Evolutionary conservation across 164 flowering plant species (phyloP), one percentile per base, ranked within the genome.

Genomic region (Vitis rotundifolia): DNA sequence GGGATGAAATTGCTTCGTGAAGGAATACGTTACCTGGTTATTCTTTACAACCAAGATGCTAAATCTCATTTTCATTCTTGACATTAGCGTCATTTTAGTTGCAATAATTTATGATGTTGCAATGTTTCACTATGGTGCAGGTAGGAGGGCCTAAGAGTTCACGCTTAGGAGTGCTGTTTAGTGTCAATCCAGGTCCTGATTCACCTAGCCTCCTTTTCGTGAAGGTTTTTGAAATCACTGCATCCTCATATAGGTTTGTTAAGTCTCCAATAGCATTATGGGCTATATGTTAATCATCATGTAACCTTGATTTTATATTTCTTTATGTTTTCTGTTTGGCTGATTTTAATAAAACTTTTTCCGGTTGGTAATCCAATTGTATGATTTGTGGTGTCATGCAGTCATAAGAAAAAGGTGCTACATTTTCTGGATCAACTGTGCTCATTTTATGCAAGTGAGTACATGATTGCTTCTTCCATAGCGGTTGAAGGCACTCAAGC

Each of bases 1-100:
- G 99, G 98, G 75, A 79, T 89, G 54, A 88, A 87, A 73, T 81
- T 96, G 70, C 91, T 96, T 62, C 92, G 64, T 70, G 92, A 87
- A 84, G 98, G 98, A 76, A 76, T 96, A 49, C 91, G 58, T 53
- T 92, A 90, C 67, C 92, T 96, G 95, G 98, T 95, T 70, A 73
- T 69, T 76, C 4, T 68, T 75, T 57, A 37, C 37, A 18, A 44
- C 66, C 37, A 22, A 69, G 11, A 52, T 49, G 57, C 48, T 31
- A 22, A 57, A 18, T 50, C n/a, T 16, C 13, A 18, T 73, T 28
- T 44, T 51, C 11, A 16, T 29, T 68, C 47, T 70, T 64, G 14
- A 16, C n/a, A 63, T 52, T n/a, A 31, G n/a, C 26, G 9, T 57
- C 66, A 48, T 13, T 60, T 9, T 54, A 56, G 49, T 59, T 59